Conservation (phyloP, 2,329 filamentous ascomycete species). For the Phyllosticta capitalensis region DNA sequence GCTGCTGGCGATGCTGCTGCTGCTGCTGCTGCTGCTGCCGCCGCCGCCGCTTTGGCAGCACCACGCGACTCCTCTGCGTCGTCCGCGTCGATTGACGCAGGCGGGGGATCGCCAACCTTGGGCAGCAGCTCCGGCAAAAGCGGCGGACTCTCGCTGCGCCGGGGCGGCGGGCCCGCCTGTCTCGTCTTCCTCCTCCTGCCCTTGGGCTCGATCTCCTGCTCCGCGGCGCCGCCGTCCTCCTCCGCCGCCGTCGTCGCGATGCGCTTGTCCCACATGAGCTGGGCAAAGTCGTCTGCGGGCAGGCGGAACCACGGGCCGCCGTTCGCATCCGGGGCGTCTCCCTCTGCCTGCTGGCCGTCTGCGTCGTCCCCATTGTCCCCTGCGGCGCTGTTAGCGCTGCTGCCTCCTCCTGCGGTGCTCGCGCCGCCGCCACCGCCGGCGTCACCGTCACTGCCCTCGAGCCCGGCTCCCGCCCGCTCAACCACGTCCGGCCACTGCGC, state of each 20-base stretch:
- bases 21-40: background rate
- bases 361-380: constrained; percentile 29
- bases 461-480: background rate
- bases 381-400: constrained; percentile 18
- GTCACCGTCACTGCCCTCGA: constrained; percentile 24
- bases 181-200: background rate
- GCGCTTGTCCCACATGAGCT: constrained; percentile 35
- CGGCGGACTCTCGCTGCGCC: constrained; percentile 7
- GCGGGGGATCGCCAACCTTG: constrained; percentile 3
- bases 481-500: constrained; percentile 46
- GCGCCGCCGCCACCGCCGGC: constrained; percentile 27
- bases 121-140: constrained; percentile 7
- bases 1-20: background rate
- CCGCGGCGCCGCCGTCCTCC: background rate
- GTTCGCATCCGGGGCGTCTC: constrained; percentile 26
- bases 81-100: background rate
- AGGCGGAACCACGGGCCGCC: constrained; percentile 32
- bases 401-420: constrained; percentile 30
- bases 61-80: background rate
- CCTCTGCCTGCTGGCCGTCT: constrained; percentile 25
- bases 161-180: background rate
- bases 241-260: background rate
- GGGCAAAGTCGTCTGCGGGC: constrained; percentile 34
- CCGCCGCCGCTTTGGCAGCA: background rate
- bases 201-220: constrained; percentile 8